Evolutionary conservation across 2,329 filamentous ascomycete species (phyloP), one percentile per base, ranked within the genome.

Genomic region (Beauveria varroae): DNA sequence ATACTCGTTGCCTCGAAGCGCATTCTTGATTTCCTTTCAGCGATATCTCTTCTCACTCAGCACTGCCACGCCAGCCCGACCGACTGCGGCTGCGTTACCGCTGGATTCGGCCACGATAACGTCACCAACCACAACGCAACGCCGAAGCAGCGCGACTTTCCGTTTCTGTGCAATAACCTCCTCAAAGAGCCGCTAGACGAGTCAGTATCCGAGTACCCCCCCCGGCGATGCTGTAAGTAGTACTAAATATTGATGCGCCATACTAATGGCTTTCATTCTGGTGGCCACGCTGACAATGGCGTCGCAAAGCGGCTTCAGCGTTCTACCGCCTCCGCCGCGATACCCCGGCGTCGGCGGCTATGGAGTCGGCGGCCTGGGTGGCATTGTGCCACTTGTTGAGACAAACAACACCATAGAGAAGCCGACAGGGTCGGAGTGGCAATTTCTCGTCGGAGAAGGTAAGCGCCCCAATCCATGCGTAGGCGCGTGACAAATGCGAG

Each of bases 371-470:
- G 85, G 85, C 66, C 83, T 86, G 69, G 86, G 86, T 64, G 82
- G 87, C 72, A 81, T 86, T 57, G 80, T 85, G 43, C 88, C 89
- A 43, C 85, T 96, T 74, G 88, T 96, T 70, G 95, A 99, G 81
- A 97, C 93, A 59, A 96, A 95, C 75, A 99, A 98, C 72, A 88
- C 86, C 44, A 79, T 99, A 64, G 86, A 85, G 62, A 89, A 90
- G 68, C 93, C 91, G 26, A 86, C 86, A 41, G 90, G 90, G 5
- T 84, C 90, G 26, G 93, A 96, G 68, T 91, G 91, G 75, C 90
- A 96, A 72, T 87, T 99, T 67, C 86, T 96, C 49, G 92, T 93
- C 53, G 95, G 93, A 74, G 95, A 99, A 86, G 95, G 92, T 90
- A 76, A 43, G 63, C 64, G 10, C 26, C 9, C 10, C 16, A 26